Base-by-base conservation (phyloP, 2,329 filamentous ascomycete genomes). In the Fusarium sacchari region DNA sequence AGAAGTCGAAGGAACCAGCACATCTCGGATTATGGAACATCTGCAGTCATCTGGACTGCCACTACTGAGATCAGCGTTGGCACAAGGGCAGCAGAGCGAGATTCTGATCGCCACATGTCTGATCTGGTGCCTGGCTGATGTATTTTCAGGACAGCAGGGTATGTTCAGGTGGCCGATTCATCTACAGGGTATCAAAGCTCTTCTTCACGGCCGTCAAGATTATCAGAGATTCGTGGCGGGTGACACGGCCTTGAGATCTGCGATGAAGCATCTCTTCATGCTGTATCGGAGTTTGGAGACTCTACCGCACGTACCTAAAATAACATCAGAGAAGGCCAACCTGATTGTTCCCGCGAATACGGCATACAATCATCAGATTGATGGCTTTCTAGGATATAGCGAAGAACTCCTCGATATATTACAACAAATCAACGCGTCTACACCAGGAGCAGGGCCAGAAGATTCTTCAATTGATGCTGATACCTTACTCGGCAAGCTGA, bases 371-470 rank as follows among this genome's bases (percentile, higher is more conserved):
- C 22, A 71, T 5, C 71, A 69, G 11, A 80, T 80, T 4, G 78
- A 80, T n/a, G 78, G 78, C 0, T 80, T 80, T 24, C 26, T 80
- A 11, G 78, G 78, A 1, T 80, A 80, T 7, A 79, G 76, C 10
- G 76, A 79, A 34, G 78, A 80, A 20, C 62, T 80, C 0, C 72
- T 80, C 0, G 73, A 77, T 4, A 32, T 80, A 2, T 7, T 80
- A 3, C 76, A 78, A 4, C 64, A 77, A 5, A 78, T 80, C 22
- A 78, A 78, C 2, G 50, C 36, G 3, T 40, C 49, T 0, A 36
- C 13, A 5, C 7, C n/a, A 2, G 17, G 58, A 1, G 9, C 46
- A 9, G 20, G 7, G 12, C 1, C 15, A 14, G 4, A 28, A 6
- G 28, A 14, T 4, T 6, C 18, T 18, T 10, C 49, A 3, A 18